phyloP scores from a whole-genome alignment of 1,284 basidiomycete genomes.

The Ceratorhiza oryzae-sativae region DNA sequence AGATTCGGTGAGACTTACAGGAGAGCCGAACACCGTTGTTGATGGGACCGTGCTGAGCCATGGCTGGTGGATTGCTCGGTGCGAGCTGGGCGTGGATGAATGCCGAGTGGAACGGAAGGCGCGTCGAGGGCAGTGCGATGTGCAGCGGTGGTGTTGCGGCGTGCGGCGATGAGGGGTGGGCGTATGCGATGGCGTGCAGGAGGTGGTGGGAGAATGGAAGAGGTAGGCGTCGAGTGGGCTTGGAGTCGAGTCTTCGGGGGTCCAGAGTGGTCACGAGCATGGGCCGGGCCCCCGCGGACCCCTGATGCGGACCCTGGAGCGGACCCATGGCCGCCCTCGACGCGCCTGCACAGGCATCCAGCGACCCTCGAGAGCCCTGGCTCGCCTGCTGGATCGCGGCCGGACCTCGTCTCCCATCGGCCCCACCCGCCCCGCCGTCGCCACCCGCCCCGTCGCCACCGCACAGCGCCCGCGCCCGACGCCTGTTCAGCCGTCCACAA shows the following conservation, averaged over 20 bases:
- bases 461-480: too few species aligned
- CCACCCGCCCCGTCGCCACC: not conserved
- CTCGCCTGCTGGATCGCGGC: not conserved
- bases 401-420: not conserved
- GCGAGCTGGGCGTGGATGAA: slow-evolving; percentile 23
- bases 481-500: too few species aligned
- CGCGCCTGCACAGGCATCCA: not conserved
- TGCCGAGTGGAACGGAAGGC: not conserved
- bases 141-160: not conserved
- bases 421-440: not conserved
- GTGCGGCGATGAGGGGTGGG: slow-evolving; percentile 3
- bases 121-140: slow-evolving; percentile 15
- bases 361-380: slow-evolving; percentile 8
- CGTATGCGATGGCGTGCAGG: slow-evolving; percentile 1
- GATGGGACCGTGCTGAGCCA: slow-evolving; percentile 82
- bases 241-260: slow-evolving; percentile 26
- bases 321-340: slow-evolving; percentile 7
- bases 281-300: slow-evolving; percentile 1
- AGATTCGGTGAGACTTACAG: slow-evolving; percentile 63
- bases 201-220: slow-evolving; percentile 7
- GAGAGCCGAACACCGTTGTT: slow-evolving; percentile 86
- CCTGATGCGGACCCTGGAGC: not conserved
- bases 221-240: slow-evolving; percentile 24
- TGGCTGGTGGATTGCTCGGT: slow-evolving; percentile 48
- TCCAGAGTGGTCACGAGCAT: slow-evolving; percentile 27